Evolutionary conservation across 805 yeast species (phyloP).

Genomic region (Suhomyces sp.): DNA sequence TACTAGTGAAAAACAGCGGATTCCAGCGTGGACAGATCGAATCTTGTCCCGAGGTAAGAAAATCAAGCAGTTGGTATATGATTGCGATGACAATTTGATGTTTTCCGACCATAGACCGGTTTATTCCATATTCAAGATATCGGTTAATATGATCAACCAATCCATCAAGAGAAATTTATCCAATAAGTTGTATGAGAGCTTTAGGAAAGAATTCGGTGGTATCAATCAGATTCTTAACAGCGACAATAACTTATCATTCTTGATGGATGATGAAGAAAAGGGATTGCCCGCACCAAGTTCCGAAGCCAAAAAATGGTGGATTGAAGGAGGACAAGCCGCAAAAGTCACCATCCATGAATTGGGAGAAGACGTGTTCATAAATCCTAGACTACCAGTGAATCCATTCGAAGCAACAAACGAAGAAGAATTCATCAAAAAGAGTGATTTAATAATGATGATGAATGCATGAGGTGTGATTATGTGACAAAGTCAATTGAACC

Average conservation of each 20-base stretch:
- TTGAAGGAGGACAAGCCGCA: conserved; percentile 71
- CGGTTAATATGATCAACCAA: conserved; percentile 66
- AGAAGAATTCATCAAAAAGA: conserved; percentile 49
- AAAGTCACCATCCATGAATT: conserved; percentile 58
- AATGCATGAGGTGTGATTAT: too few species aligned
- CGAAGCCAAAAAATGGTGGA: conserved; percentile 88
- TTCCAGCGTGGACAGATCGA: conserved; percentile 97
- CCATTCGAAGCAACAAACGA: conserved; percentile 62
- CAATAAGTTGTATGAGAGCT: conserved; percentile 55
- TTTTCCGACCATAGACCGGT: conserved; percentile 95
- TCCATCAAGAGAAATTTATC: conserved; percentile 53
- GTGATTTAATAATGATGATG: conserved; percentile 14
- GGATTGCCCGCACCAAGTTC: conserved; percentile 88
- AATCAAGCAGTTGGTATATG: conserved; percentile 60
- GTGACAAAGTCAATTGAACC: too few species aligned
- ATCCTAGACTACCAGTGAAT: conserved; percentile 68
- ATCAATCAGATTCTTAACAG: conserved; percentile 36
- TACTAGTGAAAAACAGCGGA: conserved; percentile 85
- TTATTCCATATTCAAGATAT: conserved; percentile 64
- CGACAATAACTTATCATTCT: conserved; percentile 23
- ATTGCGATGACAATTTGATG: conserved; percentile 52
- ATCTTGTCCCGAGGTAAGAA: conserved; percentile 57
- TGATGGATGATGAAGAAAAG: conserved; percentile 29
- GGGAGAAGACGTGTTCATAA: conserved; percentile 46
- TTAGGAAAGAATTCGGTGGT: conserved; percentile 47